Evolutionary conservation across 768 basidiomycete species (phyloP), one percentile per base, ranked within the genome.

Genomic region (Rhizopogon vesiculosus): DNA sequence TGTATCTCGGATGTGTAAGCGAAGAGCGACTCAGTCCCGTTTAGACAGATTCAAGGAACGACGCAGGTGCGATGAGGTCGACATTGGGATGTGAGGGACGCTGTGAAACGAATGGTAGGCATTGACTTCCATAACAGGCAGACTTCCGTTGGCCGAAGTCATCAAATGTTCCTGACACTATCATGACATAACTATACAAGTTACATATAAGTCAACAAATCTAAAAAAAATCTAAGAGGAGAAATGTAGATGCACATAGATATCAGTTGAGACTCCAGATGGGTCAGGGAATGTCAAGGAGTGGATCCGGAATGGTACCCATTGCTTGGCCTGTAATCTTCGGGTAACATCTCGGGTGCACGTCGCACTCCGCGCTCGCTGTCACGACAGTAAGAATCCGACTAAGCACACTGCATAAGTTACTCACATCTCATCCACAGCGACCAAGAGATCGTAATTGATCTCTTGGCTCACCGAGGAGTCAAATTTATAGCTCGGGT

Each of bases 391-490:
- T 1, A 42, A 49, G 18, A 28, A 25, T 45, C 10, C 31, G 38
- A 18, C 2, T 22, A 29, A 18, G 10, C 13, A 41, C 15, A 28
- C 6, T 42, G 45, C 25, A 13, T 40, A 57, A 45, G 52, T 55
- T 3, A 79, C 93, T 69, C 70, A 97, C 91, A 98, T 89, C 69
- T 93, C 89, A 66, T 98, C 95, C 6, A 97, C 74, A 2, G 92
- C 91, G 44, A 85, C 78, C 66, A 97, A 77, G 28, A 99, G 79
- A 72, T 99, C 97, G 66, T 95, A 97, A 66, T 94, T 97, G 66
- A 98, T 93, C 71, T 89, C 86, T 64, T 91, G 81, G 50, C 79
- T 88, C 18, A 99, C 92, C 50, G 89, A 87, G n/a, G 93, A 96
- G 72, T 99, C 93, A 49, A 83, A 80, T 69, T 89, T 87, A 75